Base-by-base conservation (phyloP, 2,329 filamentous ascomycete species). In the Fusarium sp. region DNA sequence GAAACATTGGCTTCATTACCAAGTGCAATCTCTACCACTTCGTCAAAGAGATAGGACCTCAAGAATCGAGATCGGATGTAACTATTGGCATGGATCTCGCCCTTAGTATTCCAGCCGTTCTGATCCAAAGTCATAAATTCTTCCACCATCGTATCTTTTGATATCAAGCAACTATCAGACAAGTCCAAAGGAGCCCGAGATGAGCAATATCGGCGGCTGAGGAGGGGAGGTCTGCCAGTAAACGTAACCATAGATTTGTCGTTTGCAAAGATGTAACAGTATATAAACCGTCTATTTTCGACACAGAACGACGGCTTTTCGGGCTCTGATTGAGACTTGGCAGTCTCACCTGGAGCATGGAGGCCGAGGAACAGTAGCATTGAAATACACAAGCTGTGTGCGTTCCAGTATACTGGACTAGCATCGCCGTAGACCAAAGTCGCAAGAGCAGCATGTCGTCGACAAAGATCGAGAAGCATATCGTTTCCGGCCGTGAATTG, bases 1-100 rank as follows among this genome's bases (percentile, higher is more conserved):
- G 61, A 71, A 13, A 60, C 55, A 18, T 67, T 49, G 12, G 60
- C 43, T 13, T 58, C 62, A 3, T 67, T 67, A 1, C 84, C 84
- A 0, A 90, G 77, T 1, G 87, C 86, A 18, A 90, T 79, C 65
- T 89, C 86, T n/a, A 90, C 79, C 4, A 90, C 84, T 55, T 90
- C 87, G 62, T 90, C 88, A 5, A 85, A 80, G 12, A 90, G 80
- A 3, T 80, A 74, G 13, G 84, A 82, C 27, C 89, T 80, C 8
- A 83, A 78, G 7, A 81, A 82, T 55, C 83, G 83, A 1, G 85
- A 82, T 29, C 87, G 80, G 4, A 81, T 74, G 53, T 84, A 82
- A 0, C 86, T 88, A 3, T 80, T 80, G 0, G 83, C 72, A 44
- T 83, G 78, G 0, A 87, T 72, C 0, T 77, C 72, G 0, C 83